Evolutionary conservation across 768 basidiomycete genomes (phyloP), one percentile per base, ranked within the genome.

Genomic region (Lepiota subincarnata): DNA sequence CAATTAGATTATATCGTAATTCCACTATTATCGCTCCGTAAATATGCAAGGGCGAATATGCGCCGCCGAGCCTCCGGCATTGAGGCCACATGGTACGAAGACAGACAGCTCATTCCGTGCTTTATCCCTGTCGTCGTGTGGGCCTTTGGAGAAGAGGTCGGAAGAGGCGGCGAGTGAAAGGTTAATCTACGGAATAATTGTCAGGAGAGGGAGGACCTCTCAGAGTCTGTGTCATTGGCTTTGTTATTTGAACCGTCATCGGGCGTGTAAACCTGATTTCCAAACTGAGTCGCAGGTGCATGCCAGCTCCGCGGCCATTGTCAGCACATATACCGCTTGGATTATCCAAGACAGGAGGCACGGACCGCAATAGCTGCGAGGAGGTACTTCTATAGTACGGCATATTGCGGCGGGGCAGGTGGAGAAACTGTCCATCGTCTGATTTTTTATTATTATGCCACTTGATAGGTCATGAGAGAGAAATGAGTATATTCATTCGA

Each of bases 191-290:
- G 42, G 50, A 24, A 16, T 37, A 44, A 37, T 22, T n/a, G 36
- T 43, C 20, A 44, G 31, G 8, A n/a, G 13, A 35, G 10, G 20
- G 26, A 18, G 50, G 7, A 8, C 31, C 14, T 7, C 35, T 24
- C 42, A 44, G n/a, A n/a, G n/a, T 19, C 19, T 44, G 19, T 19
- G 14, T 2, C 37, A 14, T 12, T 22, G 42, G 14, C 34, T n/a
- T 42, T 42, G 28, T 11, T 19, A 19, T 22, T 42, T 28, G 40
- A 26, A 20, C 35, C 22, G 50, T 20, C 22, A 39, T 16, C 50
- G 20, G 43, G 31, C 42, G 50, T 52, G 50, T 52, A 52, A 28
- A 43, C 42, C 42, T 52, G 14, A 52, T 45, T 45, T 52, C 50
- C 42, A 52, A 44, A 52, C 35, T 20, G n/a, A 37, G 50, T 37